Conservation (phyloP, 257 asterid genomes). For the Ophiorrhiza pumila region DNA sequence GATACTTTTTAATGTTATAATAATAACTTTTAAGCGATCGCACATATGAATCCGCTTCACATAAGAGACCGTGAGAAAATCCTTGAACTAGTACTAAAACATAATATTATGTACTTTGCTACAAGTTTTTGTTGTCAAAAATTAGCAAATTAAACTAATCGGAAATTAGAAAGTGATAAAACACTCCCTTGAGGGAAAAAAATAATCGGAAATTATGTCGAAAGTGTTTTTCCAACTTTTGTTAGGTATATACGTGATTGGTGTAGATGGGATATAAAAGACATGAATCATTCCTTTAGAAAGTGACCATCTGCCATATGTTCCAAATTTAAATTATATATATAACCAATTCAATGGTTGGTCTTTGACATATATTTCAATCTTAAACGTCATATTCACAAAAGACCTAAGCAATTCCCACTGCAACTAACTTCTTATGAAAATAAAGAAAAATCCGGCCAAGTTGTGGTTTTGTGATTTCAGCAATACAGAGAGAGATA, state of each 20-base stretch:
- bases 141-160: no score
- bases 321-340: neutral
- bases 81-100: no score
- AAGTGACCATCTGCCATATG: neutral
- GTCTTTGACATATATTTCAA: conserved; percentile 5
- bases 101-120: no score
- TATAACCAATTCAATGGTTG: neutral
- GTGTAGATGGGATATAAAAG: neutral
- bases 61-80: no score
- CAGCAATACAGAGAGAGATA: neutral
- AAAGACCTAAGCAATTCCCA: conserved; percentile 1
- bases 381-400: conserved; percentile 8
- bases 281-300: conserved; percentile 7
- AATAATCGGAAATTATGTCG: neutral
- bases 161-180: neutral
- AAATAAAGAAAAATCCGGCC: neutral
- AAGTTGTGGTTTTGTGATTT: neutral
- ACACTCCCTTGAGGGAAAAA: neutral
- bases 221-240: neutral
- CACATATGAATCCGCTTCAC: no score
- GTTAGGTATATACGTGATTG: conserved; percentile 3
- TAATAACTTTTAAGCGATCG: no score
- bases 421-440: conserved; percentile 6
- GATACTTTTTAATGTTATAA: no score
- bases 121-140: no score